A percentile compares a stretch with the other conserved stretches of the same genome.
phyloP scores from a whole-genome alignment of 768 basidiomycete genomes.

The Auriscalpium orientale region DNA sequence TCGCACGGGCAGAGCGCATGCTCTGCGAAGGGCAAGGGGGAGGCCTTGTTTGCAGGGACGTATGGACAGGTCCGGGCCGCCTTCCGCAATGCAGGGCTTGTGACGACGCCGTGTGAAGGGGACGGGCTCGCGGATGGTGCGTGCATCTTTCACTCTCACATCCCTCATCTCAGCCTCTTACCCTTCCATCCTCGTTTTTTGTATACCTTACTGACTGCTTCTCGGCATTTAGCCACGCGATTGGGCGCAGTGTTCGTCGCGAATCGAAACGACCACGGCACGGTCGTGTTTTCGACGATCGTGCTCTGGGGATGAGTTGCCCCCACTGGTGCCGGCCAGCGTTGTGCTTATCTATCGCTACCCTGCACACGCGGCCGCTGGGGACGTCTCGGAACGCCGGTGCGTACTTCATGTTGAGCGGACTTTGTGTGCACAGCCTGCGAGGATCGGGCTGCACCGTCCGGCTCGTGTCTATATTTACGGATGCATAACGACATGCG shows the following conservation, averaged over 20 bases:
- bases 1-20: neutral
- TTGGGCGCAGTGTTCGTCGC: slow-evolving; percentile 16
- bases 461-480: too few relatives aligned
- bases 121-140: slow-evolving; percentile 14
- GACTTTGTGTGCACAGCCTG: neutral
- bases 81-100: slow-evolving; percentile 14
- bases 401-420: neutral
- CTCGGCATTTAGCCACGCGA: slow-evolving; percentile 6
- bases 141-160: neutral
- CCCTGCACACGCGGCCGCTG: neutral
- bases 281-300: slow-evolving; percentile 15
- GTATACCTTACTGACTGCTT: neutral
- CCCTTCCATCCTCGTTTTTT: too few relatives aligned
- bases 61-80: slow-evolving; percentile 17
- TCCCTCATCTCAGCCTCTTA: too few relatives aligned
- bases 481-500: too few relatives aligned
- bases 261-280: slow-evolving; percentile 11
- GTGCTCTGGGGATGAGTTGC: slow-evolving; percentile 14
- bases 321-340: neutral
- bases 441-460: too few relatives aligned
- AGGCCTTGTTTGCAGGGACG: slow-evolving; percentile 16
- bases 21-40: neutral
- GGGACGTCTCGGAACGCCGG: neutral
- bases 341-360: neutral
- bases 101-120: slow-evolving; percentile 13